phyloP scores from a whole-genome alignment of 1,139 yeast genomes.

The Nakaseomyces uthaithaninus region DNA sequence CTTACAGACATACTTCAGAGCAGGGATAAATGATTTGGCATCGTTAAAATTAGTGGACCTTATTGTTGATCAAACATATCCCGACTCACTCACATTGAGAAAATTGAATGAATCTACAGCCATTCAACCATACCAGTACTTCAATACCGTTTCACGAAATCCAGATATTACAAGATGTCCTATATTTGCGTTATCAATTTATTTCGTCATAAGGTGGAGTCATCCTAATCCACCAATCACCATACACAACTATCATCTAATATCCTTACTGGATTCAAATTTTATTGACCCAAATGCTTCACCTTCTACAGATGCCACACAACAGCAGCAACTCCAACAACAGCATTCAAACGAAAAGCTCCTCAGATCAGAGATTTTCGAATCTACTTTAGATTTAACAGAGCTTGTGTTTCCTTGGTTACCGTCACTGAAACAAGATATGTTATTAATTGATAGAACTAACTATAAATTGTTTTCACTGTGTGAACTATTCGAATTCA shows the following conservation, averaged over 20 bases:
- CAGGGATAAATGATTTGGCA: constrained; percentile 14
- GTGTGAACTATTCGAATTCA: constrained; percentile 29
- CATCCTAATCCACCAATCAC: constrained; percentile 24
- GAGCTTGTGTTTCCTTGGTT: constrained; percentile 30
- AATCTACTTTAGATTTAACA: constrained; percentile 21
- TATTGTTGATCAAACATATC: constrained; percentile 32
- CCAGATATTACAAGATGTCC: constrained; percentile 30
- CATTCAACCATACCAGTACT: constrained; percentile 26
- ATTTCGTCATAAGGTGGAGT: constrained; percentile 27
- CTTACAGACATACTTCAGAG: constrained; percentile 25
- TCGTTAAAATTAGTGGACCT: constrained; percentile 24
- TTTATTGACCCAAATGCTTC: constrained; percentile 17
- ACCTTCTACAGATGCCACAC: constrained; percentile 10
- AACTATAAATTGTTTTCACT: constrained; percentile 29
- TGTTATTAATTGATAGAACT: constrained; percentile 25
- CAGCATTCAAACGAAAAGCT: constrained; percentile 12
- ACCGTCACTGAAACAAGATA: constrained; percentile 23
- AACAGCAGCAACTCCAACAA: constrained; percentile 9
- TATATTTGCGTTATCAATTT: constrained; percentile 28
- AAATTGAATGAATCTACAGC: constrained; percentile 26
- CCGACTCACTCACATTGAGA: constrained; percentile 30
- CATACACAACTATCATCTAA: constrained; percentile 17
- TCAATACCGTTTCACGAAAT: constrained; percentile 30
- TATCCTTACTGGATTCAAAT: constrained; percentile 20
- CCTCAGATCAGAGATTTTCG: constrained; percentile 20